Evolutionary conservation across 768 basidiomycete species (phyloP).

Genomic region (Cystobasidium onofrii): DNA sequence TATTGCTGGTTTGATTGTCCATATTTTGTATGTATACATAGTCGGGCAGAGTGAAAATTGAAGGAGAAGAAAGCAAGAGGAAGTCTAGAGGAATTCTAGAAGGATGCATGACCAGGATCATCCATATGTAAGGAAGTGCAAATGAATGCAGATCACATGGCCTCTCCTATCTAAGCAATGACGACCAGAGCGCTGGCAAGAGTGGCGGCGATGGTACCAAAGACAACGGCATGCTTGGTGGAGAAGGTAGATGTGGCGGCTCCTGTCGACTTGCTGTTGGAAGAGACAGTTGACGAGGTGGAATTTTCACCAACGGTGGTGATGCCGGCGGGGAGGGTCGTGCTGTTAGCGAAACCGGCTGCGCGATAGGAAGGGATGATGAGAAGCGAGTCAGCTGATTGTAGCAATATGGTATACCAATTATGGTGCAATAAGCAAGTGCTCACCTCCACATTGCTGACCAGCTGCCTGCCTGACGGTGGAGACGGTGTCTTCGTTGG

Average conservation of each 20-base stretch:
- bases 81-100: too few relatives aligned
- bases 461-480: background rate
- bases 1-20: too few relatives aligned
- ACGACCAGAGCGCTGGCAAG: background rate
- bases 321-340: slow-evolving; percentile 17
- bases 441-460: slow-evolving; percentile 20
- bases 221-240: slow-evolving; percentile 8
- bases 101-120: too few relatives aligned
- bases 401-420: too few relatives aligned
- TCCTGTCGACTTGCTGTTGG: background rate
- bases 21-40: too few relatives aligned
- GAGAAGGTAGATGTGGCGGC: background rate
- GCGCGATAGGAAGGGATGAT: background rate
- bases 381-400: background rate
- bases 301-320: background rate
- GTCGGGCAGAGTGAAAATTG: too few relatives aligned
- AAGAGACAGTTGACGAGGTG: background rate
- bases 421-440: background rate
- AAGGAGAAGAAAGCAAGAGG: too few relatives aligned
- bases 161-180: background rate
- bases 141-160: background rate
- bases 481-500: background rate
- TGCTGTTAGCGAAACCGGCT: slow-evolving; percentile 9
- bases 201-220: slow-evolving; percentile 15
- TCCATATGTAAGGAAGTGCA: too few relatives aligned